Evolutionary conservation across 805 yeast genomes (phyloP), one percentile per base, ranked within the genome.

Genomic region (Sugiyamaella floridensis): DNA sequence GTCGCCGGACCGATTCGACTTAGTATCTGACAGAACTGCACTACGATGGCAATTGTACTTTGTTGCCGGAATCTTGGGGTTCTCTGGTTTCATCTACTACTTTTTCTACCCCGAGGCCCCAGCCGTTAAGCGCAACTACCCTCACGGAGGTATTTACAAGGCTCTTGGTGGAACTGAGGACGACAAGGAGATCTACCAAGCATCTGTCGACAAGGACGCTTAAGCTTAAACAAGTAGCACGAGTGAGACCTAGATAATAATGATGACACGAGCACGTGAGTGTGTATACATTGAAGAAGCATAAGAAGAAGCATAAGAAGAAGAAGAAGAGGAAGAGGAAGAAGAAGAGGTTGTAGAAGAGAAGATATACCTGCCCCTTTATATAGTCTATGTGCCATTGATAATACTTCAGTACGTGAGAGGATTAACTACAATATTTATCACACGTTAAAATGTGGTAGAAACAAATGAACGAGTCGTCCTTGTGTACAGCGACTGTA

Each of bases 1-100:
- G 95, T 79, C 95, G 8, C 93, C 95, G 11, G 95, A 87, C 63
- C 77, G 82, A 63, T 80, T 75, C 66, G 81, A 82, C 60, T 67
- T 73, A 40, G 85, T 81, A 34, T 71, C 78, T 41, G 84, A 85
- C 68, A 64, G 68, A 45, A 76, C 79, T 32, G 95, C 95, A 0
- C 67, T 81, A 50, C 75, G 69, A 60, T 80, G 80, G 67, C 77
- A 82, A 57, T 71, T 70, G n/a, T 53, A 58, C 28, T 84, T 84
- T 68, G 78, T 84, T 61, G 81, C 76, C n/a, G 65, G 64, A 5
- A 58, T 78, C 49, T 75, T 68, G 4, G 63, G 66, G 0, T 72
- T 76, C 62, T 71, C 72, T 19, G 70, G 69, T 12, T 58, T 76
- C 50, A 70, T 78, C 67, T 76, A 78, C 72, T 67, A 73, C 59